phyloP scores from a whole-genome alignment of 257 asterid species.

The Solanum lignicaule region DNA sequence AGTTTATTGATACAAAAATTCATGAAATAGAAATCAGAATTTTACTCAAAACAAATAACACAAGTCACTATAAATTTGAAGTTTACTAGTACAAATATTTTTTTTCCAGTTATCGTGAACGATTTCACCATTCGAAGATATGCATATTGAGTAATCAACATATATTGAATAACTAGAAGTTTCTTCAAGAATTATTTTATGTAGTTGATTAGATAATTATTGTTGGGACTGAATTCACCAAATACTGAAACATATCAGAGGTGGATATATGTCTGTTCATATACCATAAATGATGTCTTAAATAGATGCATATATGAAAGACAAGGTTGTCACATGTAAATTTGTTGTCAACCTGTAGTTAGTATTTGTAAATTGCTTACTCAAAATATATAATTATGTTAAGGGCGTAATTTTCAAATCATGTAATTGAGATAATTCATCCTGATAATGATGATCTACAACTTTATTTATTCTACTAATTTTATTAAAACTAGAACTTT shows the following conservation, averaged over 20 bases:
- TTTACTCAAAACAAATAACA: neutral
- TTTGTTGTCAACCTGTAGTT: neutral
- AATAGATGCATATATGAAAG: neutral
- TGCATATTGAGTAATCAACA: neutral
- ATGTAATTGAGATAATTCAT: neutral
- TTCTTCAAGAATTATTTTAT: neutral
- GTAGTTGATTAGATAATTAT: too few relatives aligned
- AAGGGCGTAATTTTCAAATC: neutral
- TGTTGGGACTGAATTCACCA: neutral
- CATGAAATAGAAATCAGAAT: neutral
- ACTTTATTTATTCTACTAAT: neutral
- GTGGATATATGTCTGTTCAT: neutral
- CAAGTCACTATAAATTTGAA: neutral
- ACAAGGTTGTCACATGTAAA: neutral
- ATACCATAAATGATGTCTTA: neutral
- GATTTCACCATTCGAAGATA: neutral
- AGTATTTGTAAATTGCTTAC: neutral
- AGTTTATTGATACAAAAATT: neutral
- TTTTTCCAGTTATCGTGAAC: neutral
- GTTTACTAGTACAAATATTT: neutral
- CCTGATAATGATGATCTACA: neutral
- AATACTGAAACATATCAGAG: too few relatives aligned
- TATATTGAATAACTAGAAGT: neutral
- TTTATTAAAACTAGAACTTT: too few relatives aligned
- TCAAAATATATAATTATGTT: neutral